phyloP scores from a whole-genome alignment of 805 yeast species.

The Cyberlindnera euphorbiiphila region DNA sequence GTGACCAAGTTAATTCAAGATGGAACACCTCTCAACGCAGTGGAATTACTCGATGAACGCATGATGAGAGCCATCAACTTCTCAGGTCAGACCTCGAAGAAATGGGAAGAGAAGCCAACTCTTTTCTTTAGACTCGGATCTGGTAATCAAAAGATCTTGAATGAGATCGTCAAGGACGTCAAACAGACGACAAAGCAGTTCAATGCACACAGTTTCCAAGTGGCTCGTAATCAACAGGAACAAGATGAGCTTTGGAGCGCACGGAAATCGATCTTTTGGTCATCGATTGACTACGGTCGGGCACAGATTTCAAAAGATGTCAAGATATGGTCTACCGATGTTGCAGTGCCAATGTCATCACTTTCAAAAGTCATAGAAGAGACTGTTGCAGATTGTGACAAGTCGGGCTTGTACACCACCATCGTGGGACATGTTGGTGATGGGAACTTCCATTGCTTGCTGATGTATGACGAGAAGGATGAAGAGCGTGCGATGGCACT shows the following conservation, averaged over 20 bases:
- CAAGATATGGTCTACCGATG: slow-evolving; percentile 71
- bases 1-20: slow-evolving; percentile 57
- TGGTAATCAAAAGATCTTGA: slow-evolving; percentile 34
- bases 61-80: slow-evolving; percentile 64
- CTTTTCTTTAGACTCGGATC: slow-evolving; percentile 63
- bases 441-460: slow-evolving; percentile 72
- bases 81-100: slow-evolving; percentile 48
- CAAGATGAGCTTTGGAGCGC: slow-evolving; percentile 70
- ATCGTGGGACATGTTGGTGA: slow-evolving; percentile 82
- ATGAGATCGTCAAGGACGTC: slow-evolving; percentile 45
- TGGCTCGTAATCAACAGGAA: slow-evolving; percentile 55
- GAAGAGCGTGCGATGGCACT: slow-evolving; percentile 43
- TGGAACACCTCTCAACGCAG: slow-evolving; percentile 66
- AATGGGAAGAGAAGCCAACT: slow-evolving; percentile 57
- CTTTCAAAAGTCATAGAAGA: slow-evolving; percentile 58
- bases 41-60: slow-evolving; percentile 67
- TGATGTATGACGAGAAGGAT: slow-evolving; percentile 54
- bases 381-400: slow-evolving; percentile 55
- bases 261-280: slow-evolving; percentile 68
- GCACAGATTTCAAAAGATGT: slow-evolving; percentile 40
- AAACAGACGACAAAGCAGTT: slow-evolving; percentile 45
- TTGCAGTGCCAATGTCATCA: slow-evolving; percentile 72
- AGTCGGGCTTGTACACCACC: slow-evolving; percentile 50
- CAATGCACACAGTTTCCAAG: slow-evolving; percentile 49
- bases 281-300: slow-evolving; percentile 62